Conservation (phyloP, 2,329 filamentous ascomycete genomes). For the Clarireedia sp. region DNA sequence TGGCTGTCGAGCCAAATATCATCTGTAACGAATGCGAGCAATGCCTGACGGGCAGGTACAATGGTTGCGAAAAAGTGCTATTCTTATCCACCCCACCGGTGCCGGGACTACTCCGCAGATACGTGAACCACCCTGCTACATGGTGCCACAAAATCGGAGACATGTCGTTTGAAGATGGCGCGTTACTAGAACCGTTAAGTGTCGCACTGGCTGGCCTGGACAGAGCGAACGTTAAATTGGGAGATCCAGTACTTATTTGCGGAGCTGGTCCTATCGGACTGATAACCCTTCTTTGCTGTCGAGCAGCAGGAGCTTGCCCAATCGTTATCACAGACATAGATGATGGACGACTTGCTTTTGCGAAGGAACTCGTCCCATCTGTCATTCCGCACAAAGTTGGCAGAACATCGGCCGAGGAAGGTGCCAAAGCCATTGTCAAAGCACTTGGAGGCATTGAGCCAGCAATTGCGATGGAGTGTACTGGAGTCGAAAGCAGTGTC, state of each 20-base stretch:
- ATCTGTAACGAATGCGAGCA: conserved; percentile 88
- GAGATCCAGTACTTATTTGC: conserved; percentile 82
- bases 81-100: conserved; percentile 91
- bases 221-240: conserved; percentile 69
- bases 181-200: conserved; percentile 81
- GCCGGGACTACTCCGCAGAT: conserved; percentile 77
- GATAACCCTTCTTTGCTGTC: conserved; percentile 75
- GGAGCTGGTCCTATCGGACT: conserved; percentile 92
- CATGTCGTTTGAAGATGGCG: conserved; percentile 87
- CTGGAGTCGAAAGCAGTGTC: conserved; percentile 86
- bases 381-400: conserved; percentile 76
- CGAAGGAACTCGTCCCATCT: conserved; percentile 71
- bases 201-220: conserved; percentile 86
- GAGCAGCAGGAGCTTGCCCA: conserved; percentile 81
- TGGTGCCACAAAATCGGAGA: conserved; percentile 96
- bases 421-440: conserved; percentile 58
- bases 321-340: conserved; percentile 95
- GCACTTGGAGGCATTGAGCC: conserved; percentile 75
- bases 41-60: conserved; percentile 88
- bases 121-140: conserved; percentile 86
- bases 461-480: conserved; percentile 80
- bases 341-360: conserved; percentile 74
- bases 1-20: conserved; percentile 89
- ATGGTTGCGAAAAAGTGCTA: conserved; percentile 77
- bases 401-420: conserved; percentile 58